Percentiles rank a stretch among this genome's conserved stretches.
phyloP scores from a whole-genome alignment of 352 stramenopile species.

The Phytophthora pisi region DNA sequence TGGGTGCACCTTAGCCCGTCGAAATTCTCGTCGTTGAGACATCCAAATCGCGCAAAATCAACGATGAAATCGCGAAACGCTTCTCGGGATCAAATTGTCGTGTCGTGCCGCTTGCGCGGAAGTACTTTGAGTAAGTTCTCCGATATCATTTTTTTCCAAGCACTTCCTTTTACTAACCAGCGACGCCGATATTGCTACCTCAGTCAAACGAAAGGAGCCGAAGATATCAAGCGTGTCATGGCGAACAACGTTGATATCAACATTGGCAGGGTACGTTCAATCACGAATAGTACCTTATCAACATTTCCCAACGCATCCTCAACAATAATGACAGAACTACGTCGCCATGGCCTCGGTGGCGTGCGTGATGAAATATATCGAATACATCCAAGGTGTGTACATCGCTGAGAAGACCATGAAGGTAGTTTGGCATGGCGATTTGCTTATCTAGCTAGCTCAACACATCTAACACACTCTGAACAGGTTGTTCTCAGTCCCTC shows the following conservation, averaged over 20 bases:
- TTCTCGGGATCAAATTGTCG: conserved; percentile 61
- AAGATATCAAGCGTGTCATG: conserved; percentile 85
- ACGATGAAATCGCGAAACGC: conserved; percentile 69
- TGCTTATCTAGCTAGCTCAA: neutral
- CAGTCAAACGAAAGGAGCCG: conserved; percentile 85
- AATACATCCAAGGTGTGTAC: conserved; percentile 87
- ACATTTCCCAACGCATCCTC: neutral
- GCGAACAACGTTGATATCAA: conserved; percentile 86
- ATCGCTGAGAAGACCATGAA: conserved; percentile 86
- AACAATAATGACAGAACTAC: conserved; percentile 64
- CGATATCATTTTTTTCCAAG: neutral
- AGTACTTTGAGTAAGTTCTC: conserved; percentile 79
- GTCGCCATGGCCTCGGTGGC: conserved; percentile 82
- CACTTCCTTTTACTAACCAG: neutral
- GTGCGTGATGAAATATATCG: conserved; percentile 86
- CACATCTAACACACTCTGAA: neutral
- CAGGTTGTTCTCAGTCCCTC: conserved; percentile 82
- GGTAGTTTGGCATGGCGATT: conserved; percentile 31
- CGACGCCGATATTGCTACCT: neutral
- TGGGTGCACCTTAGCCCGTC: conserved; percentile 44
- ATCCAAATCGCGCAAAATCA: conserved; percentile 61
- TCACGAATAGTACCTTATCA: neutral
- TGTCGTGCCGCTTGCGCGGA: conserved; percentile 70
- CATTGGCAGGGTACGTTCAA: conserved; percentile 57
- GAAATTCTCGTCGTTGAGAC: conserved; percentile 80